phyloP scores from a whole-genome alignment of 805 yeast genomes.

The Myxozyma neotropica region DNA sequence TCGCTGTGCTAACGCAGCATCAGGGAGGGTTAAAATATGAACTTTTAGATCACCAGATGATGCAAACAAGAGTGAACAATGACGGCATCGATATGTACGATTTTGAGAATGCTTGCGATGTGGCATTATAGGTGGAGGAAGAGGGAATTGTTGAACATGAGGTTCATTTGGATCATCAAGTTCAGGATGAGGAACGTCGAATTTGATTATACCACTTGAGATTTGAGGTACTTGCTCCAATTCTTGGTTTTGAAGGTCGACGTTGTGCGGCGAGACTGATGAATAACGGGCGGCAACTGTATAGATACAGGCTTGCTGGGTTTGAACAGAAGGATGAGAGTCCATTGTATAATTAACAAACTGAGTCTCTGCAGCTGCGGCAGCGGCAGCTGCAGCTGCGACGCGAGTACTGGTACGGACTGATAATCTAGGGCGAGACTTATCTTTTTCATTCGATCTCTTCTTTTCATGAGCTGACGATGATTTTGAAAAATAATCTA shows the following conservation, averaged over 20 bases:
- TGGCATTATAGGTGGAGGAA: neutral
- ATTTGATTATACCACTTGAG: constrained; percentile 1
- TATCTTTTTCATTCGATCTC: too few relatives aligned
- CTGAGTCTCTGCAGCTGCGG: neutral
- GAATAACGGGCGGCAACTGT: neutral
- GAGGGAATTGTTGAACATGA: neutral
- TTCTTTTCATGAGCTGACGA: too few relatives aligned
- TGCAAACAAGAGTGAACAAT: constrained; percentile 18
- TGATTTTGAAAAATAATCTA: too few relatives aligned
- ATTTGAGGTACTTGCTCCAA: neutral
- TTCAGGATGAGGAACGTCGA: constrained; percentile 5
- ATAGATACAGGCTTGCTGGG: neutral
- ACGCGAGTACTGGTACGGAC: too few relatives aligned
- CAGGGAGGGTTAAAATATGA: constrained; percentile 18
- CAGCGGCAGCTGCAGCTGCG: neutral
- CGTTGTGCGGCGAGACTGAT: neutral
- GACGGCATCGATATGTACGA: constrained; percentile 31
- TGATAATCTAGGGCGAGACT: too few relatives aligned
- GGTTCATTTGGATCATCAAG: neutral
- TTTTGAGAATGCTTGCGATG: constrained; percentile 23
- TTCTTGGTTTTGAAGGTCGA: neutral
- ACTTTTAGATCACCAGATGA: constrained; percentile 15
- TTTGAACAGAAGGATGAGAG: neutral
- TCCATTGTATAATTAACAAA: neutral
- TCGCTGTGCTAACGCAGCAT: constrained; percentile 20